phyloP scores from a whole-genome alignment of 495 filamentous ascomycete species.

The Aspergillus sclerotioniger region DNA sequence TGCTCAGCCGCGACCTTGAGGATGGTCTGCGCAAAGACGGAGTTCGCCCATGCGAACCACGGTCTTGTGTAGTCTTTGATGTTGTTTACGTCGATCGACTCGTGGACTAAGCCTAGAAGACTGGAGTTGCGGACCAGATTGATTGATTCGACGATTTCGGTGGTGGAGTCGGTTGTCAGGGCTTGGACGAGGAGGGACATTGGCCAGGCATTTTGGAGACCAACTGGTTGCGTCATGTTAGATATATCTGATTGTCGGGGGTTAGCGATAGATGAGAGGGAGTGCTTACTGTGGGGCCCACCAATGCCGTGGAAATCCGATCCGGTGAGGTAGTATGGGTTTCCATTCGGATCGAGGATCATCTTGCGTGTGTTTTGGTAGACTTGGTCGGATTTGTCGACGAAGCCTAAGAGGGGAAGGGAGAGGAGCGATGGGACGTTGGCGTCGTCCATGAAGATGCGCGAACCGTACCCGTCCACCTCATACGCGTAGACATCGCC shows the following conservation, averaged over 20 bases:
- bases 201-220: constrained; percentile 90
- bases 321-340: constrained; percentile 87
- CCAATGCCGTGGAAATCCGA: constrained; percentile 84
- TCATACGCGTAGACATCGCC: constrained; percentile 95
- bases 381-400: constrained; percentile 59
- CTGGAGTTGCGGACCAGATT: constrained; percentile 71
- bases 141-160: constrained; percentile 73
- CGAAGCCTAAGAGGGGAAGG: constrained; percentile 83
- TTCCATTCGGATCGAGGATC: constrained; percentile 73
- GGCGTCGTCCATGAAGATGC: constrained; percentile 94
- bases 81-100: constrained; percentile 83
- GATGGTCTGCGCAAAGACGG: constrained; percentile 91
- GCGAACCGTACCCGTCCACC: constrained; percentile 91
- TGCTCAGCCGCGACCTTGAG: constrained; percentile 82
- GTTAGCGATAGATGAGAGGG: background rate
- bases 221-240: constrained; percentile 44
- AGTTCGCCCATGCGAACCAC: constrained; percentile 99
- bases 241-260: background rate
- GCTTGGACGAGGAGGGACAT: constrained; percentile 91
- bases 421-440: constrained; percentile 90
- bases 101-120: constrained; percentile 79
- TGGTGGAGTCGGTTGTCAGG: constrained; percentile 82
- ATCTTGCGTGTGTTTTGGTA: constrained; percentile 93
- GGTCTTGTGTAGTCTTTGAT: constrained; percentile 74
- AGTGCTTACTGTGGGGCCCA: constrained; percentile 59